Conservation (phyloP, 306 rosid genomes). For the Medicago arabica region DNA sequence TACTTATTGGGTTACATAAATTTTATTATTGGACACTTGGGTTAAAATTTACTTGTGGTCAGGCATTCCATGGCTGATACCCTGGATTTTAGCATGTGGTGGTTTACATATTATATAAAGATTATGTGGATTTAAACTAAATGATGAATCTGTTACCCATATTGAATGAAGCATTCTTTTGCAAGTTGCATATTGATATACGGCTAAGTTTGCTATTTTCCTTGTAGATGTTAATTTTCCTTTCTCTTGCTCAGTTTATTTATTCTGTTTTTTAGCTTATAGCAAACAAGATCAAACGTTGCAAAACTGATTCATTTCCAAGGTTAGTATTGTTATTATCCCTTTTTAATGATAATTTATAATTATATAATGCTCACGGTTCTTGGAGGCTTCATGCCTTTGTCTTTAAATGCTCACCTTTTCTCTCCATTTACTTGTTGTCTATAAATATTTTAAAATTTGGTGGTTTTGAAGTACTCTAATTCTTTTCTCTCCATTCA, state of each 20-base stretch:
- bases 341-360: constrained; percentile 42
- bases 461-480: constrained; percentile 30
- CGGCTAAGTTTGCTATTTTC: constrained; percentile 5
- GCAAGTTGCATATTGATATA: constrained; percentile 12
- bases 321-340: constrained; percentile 61
- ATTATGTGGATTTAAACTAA: constrained; percentile 16
- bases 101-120: constrained; percentile 10
- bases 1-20: constrained; percentile 4
- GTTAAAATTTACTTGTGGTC: not conserved
- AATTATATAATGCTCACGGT: constrained; percentile 36
- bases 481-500: constrained; percentile 26
- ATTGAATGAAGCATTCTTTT: constrained; percentile 25
- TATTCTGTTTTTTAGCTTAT: constrained; percentile 68
- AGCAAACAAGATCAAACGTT: constrained; percentile 92
- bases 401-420: constrained; percentile 4
- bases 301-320: constrained; percentile 91
- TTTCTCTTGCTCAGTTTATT: constrained; percentile 47
- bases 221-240: constrained; percentile 30
- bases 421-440: constrained; percentile 18
- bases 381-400: constrained; percentile 23
- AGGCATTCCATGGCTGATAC: not conserved
- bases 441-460: constrained; percentile 8
- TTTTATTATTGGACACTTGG: constrained; percentile 11
- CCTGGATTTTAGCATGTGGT: not conserved
- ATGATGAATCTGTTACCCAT: constrained; percentile 10